Conservation (phyloP, 306 rosid species). For the Gastrolobium bilobum region DNA sequence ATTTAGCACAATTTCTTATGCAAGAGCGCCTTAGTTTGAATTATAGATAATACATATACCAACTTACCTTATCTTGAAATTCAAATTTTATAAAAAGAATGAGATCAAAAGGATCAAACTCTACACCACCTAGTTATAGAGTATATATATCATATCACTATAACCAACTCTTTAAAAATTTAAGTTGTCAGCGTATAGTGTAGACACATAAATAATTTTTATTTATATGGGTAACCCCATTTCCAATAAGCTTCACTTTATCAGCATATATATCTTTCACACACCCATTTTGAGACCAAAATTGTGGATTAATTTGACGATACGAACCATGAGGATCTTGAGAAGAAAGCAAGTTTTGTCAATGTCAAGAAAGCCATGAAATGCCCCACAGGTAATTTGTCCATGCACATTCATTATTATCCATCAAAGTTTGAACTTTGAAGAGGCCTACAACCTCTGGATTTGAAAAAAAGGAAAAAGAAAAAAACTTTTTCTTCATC, state of each 20-base stretch:
- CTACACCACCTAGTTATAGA: too few relatives aligned
- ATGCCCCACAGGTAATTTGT: constrained; percentile 48
- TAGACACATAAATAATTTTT: too few relatives aligned
- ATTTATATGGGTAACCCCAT: too few relatives aligned
- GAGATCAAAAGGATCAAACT: too few relatives aligned
- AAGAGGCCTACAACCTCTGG: constrained; percentile 45
- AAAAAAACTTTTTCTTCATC: constrained; percentile 43
- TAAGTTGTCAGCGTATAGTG: too few relatives aligned
- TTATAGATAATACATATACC: too few relatives aligned
- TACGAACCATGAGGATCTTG: constrained; percentile 49
- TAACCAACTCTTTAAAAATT: too few relatives aligned
- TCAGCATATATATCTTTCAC: not conserved
- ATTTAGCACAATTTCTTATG: too few relatives aligned
- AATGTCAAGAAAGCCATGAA: constrained; percentile 56
- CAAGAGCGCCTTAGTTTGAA: too few relatives aligned
- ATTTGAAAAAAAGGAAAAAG: constrained; percentile 47
- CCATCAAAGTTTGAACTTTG: constrained; percentile 49
- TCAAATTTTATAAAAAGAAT: too few relatives aligned
- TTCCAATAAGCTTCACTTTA: not conserved
- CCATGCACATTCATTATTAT: constrained; percentile 54
- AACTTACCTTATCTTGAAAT: too few relatives aligned
- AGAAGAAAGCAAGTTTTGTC: constrained; percentile 50
- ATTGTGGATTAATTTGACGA: constrained; percentile 26
- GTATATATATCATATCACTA: too few relatives aligned
- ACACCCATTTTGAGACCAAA: not conserved